phyloP scores from a whole-genome alignment of 176 grass and related monocot genomes.

The Triticum aestivum region IWGSC_CS_RefSeq_v2.1 NC_057800.1:59074481-59074980 shows the following conservation, averaged over 20 bases:
- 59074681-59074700: no score
- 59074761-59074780: slow-evolving; percentile 24
- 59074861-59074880: slow-evolving; percentile 17
- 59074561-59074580: slow-evolving; percentile 82
- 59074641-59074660: slow-evolving; percentile 74
- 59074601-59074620: slow-evolving; percentile 93
- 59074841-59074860: slow-evolving; percentile 8
- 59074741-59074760: not conserved
- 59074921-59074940: not conserved
- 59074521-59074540: slow-evolving; percentile 80
- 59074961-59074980: slow-evolving; percentile 17
- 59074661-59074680: no score
- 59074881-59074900: not conserved
- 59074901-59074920: slow-evolving; percentile 20
- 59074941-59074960: not conserved
- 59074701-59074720: no score
- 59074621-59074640: slow-evolving; percentile 91
- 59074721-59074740: not conserved
- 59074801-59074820: slow-evolving; percentile 86
- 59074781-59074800: slow-evolving; percentile 99
- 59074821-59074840: slow-evolving; percentile 83
- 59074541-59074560: slow-evolving; percentile 57
- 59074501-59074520: slow-evolving; percentile 89
- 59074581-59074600: slow-evolving; percentile 82
- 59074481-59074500: slow-evolving; percentile 80